Evolutionary conservation across 331 rosid genomes (phyloP).

Genomic region (Cydonia oblonga): DNA sequence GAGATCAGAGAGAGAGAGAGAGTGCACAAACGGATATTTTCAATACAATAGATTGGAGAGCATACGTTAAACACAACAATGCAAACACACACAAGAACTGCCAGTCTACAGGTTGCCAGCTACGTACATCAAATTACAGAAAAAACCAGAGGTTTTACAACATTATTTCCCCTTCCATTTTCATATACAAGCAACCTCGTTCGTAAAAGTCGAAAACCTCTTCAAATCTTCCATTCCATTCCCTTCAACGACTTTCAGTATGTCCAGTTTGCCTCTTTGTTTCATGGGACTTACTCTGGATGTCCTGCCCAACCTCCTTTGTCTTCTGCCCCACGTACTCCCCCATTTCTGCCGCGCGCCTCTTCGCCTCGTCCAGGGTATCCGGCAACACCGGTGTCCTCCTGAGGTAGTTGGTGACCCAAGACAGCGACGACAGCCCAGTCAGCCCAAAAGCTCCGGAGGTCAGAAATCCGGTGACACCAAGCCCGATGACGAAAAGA

Average conservation of each 20-base stretch:
- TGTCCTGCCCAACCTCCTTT: conserved; percentile 62
- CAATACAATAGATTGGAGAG: not conserved
- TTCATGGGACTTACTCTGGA: conserved; percentile 51
- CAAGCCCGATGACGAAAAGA: conserved; percentile 22
- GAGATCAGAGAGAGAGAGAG: too few species aligned
- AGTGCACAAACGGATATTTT: too few species aligned
- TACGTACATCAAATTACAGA: not conserved
- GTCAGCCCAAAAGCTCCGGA: conserved; percentile 53
- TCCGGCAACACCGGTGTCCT: conserved; percentile 29
- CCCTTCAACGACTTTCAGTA: not conserved
- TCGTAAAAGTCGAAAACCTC: not conserved
- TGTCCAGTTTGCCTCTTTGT: conserved; percentile 32
- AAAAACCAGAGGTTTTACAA: not conserved
- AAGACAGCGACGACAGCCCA: conserved; percentile 51
- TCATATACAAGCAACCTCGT: not conserved
- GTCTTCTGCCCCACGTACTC: conserved; percentile 59
- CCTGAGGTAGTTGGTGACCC: conserved; percentile 36
- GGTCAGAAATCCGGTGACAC: conserved; percentile 30
- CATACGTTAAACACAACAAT: not conserved
- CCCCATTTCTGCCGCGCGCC: conserved; percentile 39
- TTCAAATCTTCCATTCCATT: not conserved
- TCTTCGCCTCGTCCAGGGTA: conserved; percentile 38
- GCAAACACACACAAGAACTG: not conserved
- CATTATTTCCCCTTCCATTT: conserved; percentile 18
- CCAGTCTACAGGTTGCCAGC: not conserved